phyloP scores from a whole-genome alignment of 371 early-diverging fungal genomes.

The Nosema muscidifuracis region DNA sequence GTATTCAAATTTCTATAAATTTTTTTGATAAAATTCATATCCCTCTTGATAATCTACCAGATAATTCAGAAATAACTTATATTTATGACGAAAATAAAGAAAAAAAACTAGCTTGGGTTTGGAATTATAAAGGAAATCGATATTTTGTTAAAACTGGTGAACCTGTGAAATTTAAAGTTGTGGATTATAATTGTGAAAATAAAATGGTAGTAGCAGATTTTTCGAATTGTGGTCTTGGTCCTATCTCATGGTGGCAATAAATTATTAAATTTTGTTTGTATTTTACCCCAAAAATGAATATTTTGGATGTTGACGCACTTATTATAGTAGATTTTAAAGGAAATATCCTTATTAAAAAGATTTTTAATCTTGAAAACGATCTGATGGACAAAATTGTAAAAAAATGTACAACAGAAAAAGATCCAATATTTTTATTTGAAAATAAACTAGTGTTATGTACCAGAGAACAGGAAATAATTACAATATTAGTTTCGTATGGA shows the following conservation, averaged over 20 bases:
- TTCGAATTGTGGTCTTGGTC: constrained; percentile 41
- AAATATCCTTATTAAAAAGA: constrained; percentile 12
- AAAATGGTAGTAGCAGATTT: constrained; percentile 3
- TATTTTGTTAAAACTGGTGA: constrained; percentile 29
- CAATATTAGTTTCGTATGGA: constrained; percentile 44
- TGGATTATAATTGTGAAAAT: neutral
- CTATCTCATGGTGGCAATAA: constrained; percentile 48
- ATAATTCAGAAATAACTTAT: constrained; percentile 25
- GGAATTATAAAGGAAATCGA: constrained; percentile 40
- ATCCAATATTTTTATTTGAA: constrained; percentile 19
- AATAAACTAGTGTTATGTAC: constrained; percentile 52
- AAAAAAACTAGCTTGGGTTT: constrained; percentile 31
- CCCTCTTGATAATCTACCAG: constrained; percentile 9
- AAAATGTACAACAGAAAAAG: constrained; percentile 11
- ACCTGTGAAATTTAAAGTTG: constrained; percentile 33
- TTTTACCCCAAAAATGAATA: constrained; percentile 21
- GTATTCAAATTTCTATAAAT: constrained; percentile 17
- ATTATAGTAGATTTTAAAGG: constrained; percentile 19
- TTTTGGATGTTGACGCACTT: constrained; percentile 31
- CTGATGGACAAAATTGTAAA: neutral
- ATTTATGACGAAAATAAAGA: constrained; percentile 23
- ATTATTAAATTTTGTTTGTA: neutral
- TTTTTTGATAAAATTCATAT: constrained; percentile 25
- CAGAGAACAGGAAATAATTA: constrained; percentile 47
- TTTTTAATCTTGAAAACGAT: constrained; percentile 5